Conservation (phyloP, 2,329 filamentous ascomycete genomes). For the Aspergillus flavus region DNA sequence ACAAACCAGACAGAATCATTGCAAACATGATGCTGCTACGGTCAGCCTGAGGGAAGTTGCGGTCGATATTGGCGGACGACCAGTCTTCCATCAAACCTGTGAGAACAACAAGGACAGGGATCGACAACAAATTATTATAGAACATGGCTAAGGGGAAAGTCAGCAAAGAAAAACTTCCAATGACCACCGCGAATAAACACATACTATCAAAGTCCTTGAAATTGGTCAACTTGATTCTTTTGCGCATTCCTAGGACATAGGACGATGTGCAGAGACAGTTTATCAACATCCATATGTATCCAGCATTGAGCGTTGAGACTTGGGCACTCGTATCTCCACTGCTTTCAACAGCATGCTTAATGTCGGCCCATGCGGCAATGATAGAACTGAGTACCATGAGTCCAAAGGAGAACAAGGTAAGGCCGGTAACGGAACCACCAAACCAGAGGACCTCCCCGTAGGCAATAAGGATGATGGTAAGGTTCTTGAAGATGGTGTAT, state of each 20-base stretch:
- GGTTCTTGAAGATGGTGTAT: slow-evolving; percentile 99
- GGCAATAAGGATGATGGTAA: slow-evolving; percentile 97
- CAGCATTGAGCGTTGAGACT: slow-evolving; percentile 87
- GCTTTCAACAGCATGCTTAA: slow-evolving; percentile 76
- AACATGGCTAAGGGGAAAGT: slow-evolving; percentile 76
- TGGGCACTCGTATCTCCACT: slow-evolving; percentile 69
- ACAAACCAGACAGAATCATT: slow-evolving; percentile 92
- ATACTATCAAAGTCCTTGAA: slow-evolving; percentile 99
- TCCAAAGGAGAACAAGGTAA: slow-evolving; percentile 90
- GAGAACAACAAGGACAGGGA: slow-evolving; percentile 82
- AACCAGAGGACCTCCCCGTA: slow-evolving; percentile 99
- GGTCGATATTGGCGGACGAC: slow-evolving; percentile 78
- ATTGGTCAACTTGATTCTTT: slow-evolving; percentile 98
- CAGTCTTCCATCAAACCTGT: slow-evolving; percentile 89
- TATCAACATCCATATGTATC: slow-evolving; percentile 96
- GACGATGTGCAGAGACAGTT: slow-evolving; percentile 94
- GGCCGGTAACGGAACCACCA: slow-evolving; percentile 82
- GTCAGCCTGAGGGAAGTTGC: slow-evolving; percentile 83
- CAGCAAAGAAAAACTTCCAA: slow-evolving; percentile 2
- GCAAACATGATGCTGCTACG: slow-evolving; percentile 80
- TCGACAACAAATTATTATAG: slow-evolving; percentile 98
- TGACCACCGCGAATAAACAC: slow-evolving; percentile 42
- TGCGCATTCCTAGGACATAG: slow-evolving; percentile 91
- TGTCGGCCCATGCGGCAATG: slow-evolving; percentile 96
- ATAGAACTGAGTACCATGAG: slow-evolving; percentile 95